Conservation (phyloP, 768 basidiomycete genomes). For the Leccinum ochraceum region DNA sequence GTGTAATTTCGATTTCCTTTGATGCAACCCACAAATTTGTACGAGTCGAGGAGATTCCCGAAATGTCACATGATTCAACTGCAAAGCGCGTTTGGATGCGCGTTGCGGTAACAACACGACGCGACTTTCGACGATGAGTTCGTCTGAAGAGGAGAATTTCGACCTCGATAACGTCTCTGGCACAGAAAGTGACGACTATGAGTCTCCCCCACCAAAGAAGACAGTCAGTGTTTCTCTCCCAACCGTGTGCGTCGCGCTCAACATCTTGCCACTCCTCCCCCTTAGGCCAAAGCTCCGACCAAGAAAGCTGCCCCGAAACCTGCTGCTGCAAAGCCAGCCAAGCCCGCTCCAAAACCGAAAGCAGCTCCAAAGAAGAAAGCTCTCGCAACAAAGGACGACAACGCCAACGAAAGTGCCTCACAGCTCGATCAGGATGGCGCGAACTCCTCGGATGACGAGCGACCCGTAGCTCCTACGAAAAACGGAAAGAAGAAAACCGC, state of each 20-base stretch:
- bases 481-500: slow-evolving; percentile 80
- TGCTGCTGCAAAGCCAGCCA: slow-evolving; percentile 42
- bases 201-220: slow-evolving; percentile 58
- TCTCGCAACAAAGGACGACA: slow-evolving; percentile 64
- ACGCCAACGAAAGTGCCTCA: slow-evolving; percentile 50
- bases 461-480: slow-evolving; percentile 26
- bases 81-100: slow-evolving; percentile 12
- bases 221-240: slow-evolving; percentile 24
- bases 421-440: slow-evolving; percentile 42
- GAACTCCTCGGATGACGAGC: slow-evolving; percentile 38
- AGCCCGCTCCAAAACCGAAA: slow-evolving; percentile 51
- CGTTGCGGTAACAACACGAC: slow-evolving; percentile 7
- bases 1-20: no score
- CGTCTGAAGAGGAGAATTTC: slow-evolving; percentile 71
- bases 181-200: slow-evolving; percentile 66
- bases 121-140: slow-evolving; percentile 55
- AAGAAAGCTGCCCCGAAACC: slow-evolving; percentile 46
- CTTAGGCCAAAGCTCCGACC: slow-evolving; percentile 36
- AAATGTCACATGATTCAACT: slow-evolving; percentile 17
- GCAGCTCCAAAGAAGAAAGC: slow-evolving; percentile 67
- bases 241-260: slow-evolving; percentile 5
- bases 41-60: no score
- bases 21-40: no score
- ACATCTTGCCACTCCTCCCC: slow-evolving; percentile 21
- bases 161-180: slow-evolving; percentile 58